These are phyloP conservation scores for Penicilliopsis zonata DNA, from an alignment of 495 filamentous ascomycete species.

Conservation along the genomic window DNA sequence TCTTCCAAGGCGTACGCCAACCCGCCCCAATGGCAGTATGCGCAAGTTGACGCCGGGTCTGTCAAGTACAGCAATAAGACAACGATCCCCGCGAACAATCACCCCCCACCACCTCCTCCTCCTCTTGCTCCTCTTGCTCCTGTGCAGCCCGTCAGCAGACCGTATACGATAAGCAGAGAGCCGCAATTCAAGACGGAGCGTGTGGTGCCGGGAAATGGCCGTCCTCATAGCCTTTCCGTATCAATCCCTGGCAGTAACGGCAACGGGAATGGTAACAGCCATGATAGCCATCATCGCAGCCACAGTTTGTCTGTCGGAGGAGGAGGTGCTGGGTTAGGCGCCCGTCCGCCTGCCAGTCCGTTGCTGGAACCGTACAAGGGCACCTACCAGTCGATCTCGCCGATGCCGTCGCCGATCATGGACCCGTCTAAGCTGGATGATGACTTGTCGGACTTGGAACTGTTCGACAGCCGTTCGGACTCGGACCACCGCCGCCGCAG, in stretches of 20 bases:
- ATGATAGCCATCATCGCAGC: too few relatives aligned
- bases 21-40: conserved; percentile 26
- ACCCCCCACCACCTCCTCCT: too few relatives aligned
- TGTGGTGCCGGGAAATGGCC: conserved; percentile 24
- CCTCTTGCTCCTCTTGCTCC: too few relatives aligned
- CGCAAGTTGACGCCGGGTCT: conserved; percentile 26
- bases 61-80: conserved; percentile 30
- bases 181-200: conserved; percentile 28
- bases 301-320: too few relatives aligned
- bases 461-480: conserved; percentile 26
- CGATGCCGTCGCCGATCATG: conserved; percentile 73
- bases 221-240: conserved; percentile 25
- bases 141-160: conserved; percentile 2
- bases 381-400: conserved; percentile 89
- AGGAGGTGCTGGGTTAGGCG: conserved; percentile 16
- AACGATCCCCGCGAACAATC: conserved; percentile 2
- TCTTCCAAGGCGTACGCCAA: conserved; percentile 18
- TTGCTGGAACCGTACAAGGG: conserved; percentile 87
- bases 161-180: conserved; percentile 16
- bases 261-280: too few relatives aligned
- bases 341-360: conserved; percentile 63
- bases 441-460: conserved; percentile 39
- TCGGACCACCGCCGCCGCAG: conserved; percentile 17
- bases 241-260: conserved; percentile 28
- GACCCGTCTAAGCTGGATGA: conserved; percentile 30